Percentiles rank a stretch among this genome's conserved stretches.
Evolutionary conservation across 1,139 yeast genomes (phyloP).

Genomic region (Meyerozyma sp.): DNA sequence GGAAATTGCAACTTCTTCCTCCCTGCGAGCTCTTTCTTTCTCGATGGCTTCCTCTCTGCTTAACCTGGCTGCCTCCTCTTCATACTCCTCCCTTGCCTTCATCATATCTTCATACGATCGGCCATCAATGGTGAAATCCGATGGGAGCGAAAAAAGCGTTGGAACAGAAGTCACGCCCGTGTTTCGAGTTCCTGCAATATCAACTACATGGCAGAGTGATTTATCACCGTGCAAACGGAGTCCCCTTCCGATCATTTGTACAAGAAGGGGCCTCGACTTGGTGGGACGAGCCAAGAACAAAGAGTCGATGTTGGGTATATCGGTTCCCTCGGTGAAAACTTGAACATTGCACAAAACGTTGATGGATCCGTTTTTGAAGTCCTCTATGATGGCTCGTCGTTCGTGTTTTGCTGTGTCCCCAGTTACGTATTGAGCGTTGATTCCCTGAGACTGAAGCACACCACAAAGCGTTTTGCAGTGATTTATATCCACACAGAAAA

Average conservation of each 20-base stretch:
- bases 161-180: constrained; percentile 62
- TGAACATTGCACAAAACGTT: constrained; percentile 83
- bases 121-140: constrained; percentile 25
- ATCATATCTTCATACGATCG: constrained; percentile 24
- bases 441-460: constrained; percentile 51
- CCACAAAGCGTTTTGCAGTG: constrained; percentile 60
- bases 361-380: constrained; percentile 57
- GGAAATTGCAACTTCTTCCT: constrained; percentile 12
- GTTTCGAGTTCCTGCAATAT: constrained; percentile 61
- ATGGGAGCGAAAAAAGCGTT: constrained; percentile 43
- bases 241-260: constrained; percentile 94
- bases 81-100: constrained; percentile 18
- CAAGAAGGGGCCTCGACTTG: constrained; percentile 59
- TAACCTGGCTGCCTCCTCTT: constrained; percentile 8
- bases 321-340: constrained; percentile 93
- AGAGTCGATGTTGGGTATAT: constrained; percentile 85
- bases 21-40: constrained; percentile 13
- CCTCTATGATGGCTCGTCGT: constrained; percentile 48
- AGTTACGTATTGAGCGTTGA: constrained; percentile 71
- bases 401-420: constrained; percentile 55
- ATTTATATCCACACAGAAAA: constrained; percentile 70
- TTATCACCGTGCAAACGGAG: constrained; percentile 61
- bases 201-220: constrained; percentile 66
- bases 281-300: constrained; percentile 80
- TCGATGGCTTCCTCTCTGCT: constrained; percentile 4